Evolutionary conservation across 257 asterid genomes (phyloP), one percentile per base, ranked within the genome.

Genomic region (Haberlea rhodopensis): DNA sequence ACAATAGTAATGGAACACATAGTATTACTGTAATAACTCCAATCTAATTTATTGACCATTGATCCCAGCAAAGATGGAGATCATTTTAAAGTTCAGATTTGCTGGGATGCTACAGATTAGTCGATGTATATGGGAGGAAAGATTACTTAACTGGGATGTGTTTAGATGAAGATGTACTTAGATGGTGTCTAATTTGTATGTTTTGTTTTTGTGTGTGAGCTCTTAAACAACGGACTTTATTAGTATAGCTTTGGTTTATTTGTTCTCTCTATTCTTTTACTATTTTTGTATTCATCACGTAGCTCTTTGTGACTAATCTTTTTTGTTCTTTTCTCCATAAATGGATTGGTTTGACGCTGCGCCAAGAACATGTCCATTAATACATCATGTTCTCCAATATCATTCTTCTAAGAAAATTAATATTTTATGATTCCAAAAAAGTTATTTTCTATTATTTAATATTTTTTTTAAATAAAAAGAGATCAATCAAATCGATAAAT

Each of bases 71-170:
- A 83, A 69, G 76, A 84, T 77, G 85, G 79, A 84, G 78, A 75
- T 76, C 76, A 67, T 84, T 86, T 83, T 83, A 70, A 62, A 77
- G 73, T 81, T 82, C 84, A 72, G 83, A 68, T 43, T 67, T 79
- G 86, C 82, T 70, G 80, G 70, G 66, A 59, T 46, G 76, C 66
- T 71, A 58, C 70, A 62, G 60, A 52, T 54, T 60, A 73, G 70
- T 55, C 22, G 62, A 43, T 27, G 70, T 75, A 71, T 32, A 52
- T 25, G 53, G 57, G 66, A 63, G 65, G 1, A 46, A 10, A 11
- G 16, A 43, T 2, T 6, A 16, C 51, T 43, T 43, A 43, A 40
- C 49, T 40, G 6, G 19, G 19, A 4, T 13, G 49, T 40, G 19
- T 40, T 40, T 40, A 40, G 19, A 1, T 7, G 49, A 15, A 15